A percentile compares a stretch with the other conserved stretches of the same genome.
Evolutionary conservation across 305 asterid genomes (phyloP).

Genomic region (Solanum hybrid): DNA sequence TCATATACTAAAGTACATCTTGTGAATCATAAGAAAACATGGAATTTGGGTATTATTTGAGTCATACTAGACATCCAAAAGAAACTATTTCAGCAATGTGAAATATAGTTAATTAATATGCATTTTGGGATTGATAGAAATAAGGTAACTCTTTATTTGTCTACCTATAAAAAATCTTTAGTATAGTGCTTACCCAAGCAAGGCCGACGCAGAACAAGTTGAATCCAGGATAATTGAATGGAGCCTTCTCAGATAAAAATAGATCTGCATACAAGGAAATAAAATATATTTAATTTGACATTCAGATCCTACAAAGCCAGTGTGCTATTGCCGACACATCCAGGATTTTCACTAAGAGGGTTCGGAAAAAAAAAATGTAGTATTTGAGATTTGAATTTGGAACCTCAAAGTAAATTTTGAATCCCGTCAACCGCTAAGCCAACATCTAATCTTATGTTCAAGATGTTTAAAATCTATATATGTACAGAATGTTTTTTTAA

Average conservation of each 20-base stretch:
- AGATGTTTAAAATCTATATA: background rate
- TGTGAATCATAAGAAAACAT: background rate
- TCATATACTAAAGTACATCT: background rate
- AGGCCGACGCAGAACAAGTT: slow-evolving; percentile 5
- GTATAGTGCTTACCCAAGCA: slow-evolving; percentile 8
- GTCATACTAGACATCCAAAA: background rate
- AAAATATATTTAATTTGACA: background rate
- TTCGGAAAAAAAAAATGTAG: background rate
- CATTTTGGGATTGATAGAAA: background rate
- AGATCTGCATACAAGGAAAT: background rate
- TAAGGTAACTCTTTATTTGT: background rate
- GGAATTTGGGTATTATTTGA: background rate
- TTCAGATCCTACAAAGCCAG: background rate
- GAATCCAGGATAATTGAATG: slow-evolving; percentile 6
- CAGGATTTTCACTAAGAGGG: background rate
- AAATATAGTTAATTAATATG: background rate
- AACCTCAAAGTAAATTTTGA: background rate
- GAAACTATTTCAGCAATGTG: background rate
- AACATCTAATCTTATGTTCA: background rate
- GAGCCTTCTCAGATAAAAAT: slow-evolving; percentile 8
- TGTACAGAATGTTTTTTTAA: background rate
- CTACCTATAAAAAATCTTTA: background rate
- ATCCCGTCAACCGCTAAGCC: background rate
- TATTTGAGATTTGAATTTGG: background rate
- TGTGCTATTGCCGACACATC: background rate